Evolutionary conservation across 768 basidiomycete species (phyloP).

Genomic region (Macrolepiota albuminosa): DNA sequence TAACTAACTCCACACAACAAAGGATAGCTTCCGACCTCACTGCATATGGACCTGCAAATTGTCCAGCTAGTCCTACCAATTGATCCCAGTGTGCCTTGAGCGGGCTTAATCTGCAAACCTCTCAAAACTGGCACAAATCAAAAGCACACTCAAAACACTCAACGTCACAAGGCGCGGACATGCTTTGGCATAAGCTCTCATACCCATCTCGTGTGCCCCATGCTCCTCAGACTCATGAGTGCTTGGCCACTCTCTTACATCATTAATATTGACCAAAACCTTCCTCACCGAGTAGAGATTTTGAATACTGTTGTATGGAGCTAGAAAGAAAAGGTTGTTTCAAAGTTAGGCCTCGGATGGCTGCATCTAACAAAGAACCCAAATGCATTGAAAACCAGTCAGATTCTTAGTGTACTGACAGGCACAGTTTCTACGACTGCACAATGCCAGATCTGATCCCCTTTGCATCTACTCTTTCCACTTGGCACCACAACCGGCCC

Average conservation of each 20-base stretch:
- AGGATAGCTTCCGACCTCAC: neutral
- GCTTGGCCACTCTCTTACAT: too few species aligned
- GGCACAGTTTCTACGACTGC: slow-evolving; percentile 38
- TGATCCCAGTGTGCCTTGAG: slow-evolving; percentile 19
- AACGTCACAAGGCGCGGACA: slow-evolving; percentile 39
- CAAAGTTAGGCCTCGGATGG: too few species aligned
- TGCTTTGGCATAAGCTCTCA: slow-evolving; percentile 52
- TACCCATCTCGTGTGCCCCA: slow-evolving; percentile 47
- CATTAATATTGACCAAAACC: too few species aligned
- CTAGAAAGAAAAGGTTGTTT: too few species aligned
- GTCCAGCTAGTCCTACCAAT: neutral
- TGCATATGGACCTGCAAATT: neutral
- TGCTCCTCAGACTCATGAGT: neutral
- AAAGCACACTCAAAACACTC: slow-evolving; percentile 47
- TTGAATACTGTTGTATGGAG: too few species aligned
- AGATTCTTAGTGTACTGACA: slow-evolving; percentile 2
- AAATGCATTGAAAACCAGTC: too few species aligned
- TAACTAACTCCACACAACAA: neutral
- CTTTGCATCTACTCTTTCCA: slow-evolving; percentile 33
- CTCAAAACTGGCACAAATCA: slow-evolving; percentile 62
- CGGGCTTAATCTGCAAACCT: slow-evolving; percentile 40
- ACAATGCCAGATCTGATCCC: slow-evolving; percentile 50
- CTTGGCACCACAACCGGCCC: slow-evolving; percentile 14
- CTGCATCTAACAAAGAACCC: too few species aligned
- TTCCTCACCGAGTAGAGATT: too few species aligned